A percentile compares a stretch with the other conserved stretches of the same genome.
Evolutionary conservation across 805 yeast genomes (phyloP).

Genomic region (Wickerhamiella australiensis): DNA sequence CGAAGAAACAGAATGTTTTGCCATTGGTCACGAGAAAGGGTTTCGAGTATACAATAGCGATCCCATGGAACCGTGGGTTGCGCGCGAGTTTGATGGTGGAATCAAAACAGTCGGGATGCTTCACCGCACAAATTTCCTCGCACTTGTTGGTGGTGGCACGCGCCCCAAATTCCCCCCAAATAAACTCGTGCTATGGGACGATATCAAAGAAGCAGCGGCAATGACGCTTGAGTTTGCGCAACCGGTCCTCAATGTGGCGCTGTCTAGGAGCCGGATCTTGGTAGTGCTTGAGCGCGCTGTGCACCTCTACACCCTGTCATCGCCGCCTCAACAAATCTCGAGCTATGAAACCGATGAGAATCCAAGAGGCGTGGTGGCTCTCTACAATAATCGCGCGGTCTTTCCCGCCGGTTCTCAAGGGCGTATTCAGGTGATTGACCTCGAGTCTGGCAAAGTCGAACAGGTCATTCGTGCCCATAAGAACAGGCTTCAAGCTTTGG

Average conservation of each 20-base stretch:
- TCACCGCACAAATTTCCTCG: slow-evolving; percentile 81
- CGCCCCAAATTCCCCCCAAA: slow-evolving; percentile 67
- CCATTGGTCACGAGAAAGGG: slow-evolving; percentile 68
- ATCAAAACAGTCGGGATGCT: slow-evolving; percentile 72
- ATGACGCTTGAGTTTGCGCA: slow-evolving; percentile 62
- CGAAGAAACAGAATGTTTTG: slow-evolving; percentile 84
- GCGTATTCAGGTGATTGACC: slow-evolving; percentile 68
- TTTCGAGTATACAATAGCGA: slow-evolving; percentile 77
- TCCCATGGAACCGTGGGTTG: slow-evolving; percentile 68
- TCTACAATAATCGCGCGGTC: slow-evolving; percentile 44
- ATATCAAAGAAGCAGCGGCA: slow-evolving; percentile 61
- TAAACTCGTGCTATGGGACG: slow-evolving; percentile 86
- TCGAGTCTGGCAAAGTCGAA: slow-evolving; percentile 48
- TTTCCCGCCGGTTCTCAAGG: slow-evolving; percentile 69
- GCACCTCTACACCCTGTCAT: slow-evolving; percentile 64
- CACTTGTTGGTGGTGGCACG: slow-evolving; percentile 80
- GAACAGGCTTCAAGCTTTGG: slow-evolving; percentile 47
- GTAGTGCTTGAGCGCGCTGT: slow-evolving; percentile 59
- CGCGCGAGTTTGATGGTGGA: slow-evolving; percentile 44
- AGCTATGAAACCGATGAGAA: slow-evolving; percentile 55
- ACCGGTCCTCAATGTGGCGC: slow-evolving; percentile 58
- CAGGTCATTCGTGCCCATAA: slow-evolving; percentile 71
- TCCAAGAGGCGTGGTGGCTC: slow-evolving; percentile 50
- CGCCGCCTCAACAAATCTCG: slow-evolving; percentile 60
- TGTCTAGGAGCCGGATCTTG: slow-evolving; percentile 65